Evolutionary conservation across 768 basidiomycete genomes (phyloP).

Genomic region (Glaciozyma martinii): DNA sequence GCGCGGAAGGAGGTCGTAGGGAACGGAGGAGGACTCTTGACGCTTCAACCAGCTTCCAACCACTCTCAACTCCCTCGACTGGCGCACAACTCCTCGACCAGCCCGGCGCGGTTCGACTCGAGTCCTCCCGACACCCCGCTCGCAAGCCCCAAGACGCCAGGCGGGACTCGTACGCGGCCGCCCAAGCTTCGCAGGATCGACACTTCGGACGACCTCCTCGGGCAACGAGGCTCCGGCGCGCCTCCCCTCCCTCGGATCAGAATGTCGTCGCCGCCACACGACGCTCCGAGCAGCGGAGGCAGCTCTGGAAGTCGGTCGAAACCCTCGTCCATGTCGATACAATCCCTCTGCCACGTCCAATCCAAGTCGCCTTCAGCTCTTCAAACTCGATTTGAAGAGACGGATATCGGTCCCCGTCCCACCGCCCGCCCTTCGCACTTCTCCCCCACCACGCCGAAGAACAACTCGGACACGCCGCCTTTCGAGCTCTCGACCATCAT

Average conservation of each 20-base stretch:
- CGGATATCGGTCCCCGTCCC: not conserved
- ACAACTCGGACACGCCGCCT: not conserved
- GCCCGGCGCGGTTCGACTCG: not conserved
- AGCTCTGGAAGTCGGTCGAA: not conserved
- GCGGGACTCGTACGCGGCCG: not conserved
- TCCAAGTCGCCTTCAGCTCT: slow-evolving; percentile 3
- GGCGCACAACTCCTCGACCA: not conserved
- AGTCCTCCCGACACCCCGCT: not conserved
- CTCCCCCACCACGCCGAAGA: not conserved
- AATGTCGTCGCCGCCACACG: not conserved
- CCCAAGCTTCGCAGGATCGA: slow-evolving; percentile 1
- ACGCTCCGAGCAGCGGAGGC: not conserved
- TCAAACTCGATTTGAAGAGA: not conserved
- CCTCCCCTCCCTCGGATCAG: not conserved
- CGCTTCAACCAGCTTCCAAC: not conserved
- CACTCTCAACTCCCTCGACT: not conserved
- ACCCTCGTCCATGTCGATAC: not conserved
- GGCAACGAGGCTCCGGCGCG: not conserved
- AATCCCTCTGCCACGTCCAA: slow-evolving; percentile 10
- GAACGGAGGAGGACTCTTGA: not conserved
- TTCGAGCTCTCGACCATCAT: slow-evolving; percentile 66
- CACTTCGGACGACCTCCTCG: slow-evolving; percentile 9
- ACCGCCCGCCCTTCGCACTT: not conserved
- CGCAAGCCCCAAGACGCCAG: not conserved
- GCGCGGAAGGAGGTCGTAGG: too few relatives aligned